Conservation (phyloP, 2,329 filamentous ascomycete genomes). For the Fusarium siculi region DNA sequence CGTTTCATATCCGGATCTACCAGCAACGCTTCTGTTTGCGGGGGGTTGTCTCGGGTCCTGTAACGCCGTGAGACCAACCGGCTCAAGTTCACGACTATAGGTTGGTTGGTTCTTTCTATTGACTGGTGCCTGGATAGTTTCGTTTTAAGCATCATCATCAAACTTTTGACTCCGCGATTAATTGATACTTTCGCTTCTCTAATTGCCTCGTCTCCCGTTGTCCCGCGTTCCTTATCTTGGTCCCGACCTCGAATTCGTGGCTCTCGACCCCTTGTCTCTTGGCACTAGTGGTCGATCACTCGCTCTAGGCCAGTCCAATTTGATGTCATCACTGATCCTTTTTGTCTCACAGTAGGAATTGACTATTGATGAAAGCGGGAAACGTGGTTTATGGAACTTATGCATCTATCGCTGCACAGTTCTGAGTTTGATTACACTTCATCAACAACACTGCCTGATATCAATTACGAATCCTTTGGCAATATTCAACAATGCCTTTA, state of each 20-base stretch:
- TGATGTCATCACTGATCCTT: constrained; percentile 6
- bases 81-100: neutral
- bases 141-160: neutral
- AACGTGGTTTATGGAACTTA: constrained; percentile 11
- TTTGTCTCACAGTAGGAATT: neutral
- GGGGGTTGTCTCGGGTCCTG: constrained; percentile 26
- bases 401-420: neutral
- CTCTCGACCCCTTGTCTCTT: constrained; percentile 33
- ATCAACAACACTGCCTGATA: neutral
- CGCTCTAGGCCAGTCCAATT: constrained; percentile 21
- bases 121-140: neutral
- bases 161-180: constrained; percentile 9
- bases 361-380: constrained; percentile 3
- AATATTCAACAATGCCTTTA: neutral
- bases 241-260: constrained; percentile 30
- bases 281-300: constrained; percentile 40
- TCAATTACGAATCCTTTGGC: neutral
- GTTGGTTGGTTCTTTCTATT: neutral
- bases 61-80: neutral
- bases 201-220: constrained; percentile 7
- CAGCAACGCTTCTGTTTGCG: constrained; percentile 24
- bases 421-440: neutral
- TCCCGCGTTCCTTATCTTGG: constrained; percentile 32
- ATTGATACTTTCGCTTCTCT: constrained; percentile 15
- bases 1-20: constrained; percentile 22